phyloP scores from a whole-genome alignment of 2,329 filamentous ascomycete species.

The Claviceps sp. region DNA sequence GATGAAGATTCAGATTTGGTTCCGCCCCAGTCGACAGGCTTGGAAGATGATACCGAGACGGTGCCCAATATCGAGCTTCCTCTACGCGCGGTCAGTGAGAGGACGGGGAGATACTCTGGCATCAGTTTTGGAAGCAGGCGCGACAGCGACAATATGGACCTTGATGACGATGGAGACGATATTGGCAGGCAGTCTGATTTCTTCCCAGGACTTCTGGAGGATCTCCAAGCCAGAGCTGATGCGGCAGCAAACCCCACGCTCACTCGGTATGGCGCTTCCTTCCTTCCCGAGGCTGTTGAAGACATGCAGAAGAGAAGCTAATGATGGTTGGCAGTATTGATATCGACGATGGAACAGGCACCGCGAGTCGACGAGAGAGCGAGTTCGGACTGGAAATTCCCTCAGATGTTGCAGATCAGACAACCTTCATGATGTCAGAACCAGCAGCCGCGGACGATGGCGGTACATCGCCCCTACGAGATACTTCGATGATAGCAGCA shows the following conservation, averaged over 20 bases:
- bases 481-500: not conserved
- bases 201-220: constrained; percentile 34
- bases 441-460: constrained; percentile 16
- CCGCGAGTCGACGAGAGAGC: constrained; percentile 29
- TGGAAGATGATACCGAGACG: constrained; percentile 48
- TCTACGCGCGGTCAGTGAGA: constrained; percentile 35
- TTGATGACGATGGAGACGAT: constrained; percentile 25
- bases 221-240: constrained; percentile 25
- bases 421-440: constrained; percentile 34
- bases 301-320: not conserved
- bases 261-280: constrained; percentile 24
- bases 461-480: constrained; percentile 12
- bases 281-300: no score
- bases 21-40: constrained; percentile 38
- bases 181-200: constrained; percentile 36
- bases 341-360: constrained; percentile 26
- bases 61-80: constrained; percentile 47
- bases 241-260: constrained; percentile 26
- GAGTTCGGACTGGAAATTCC: constrained; percentile 39
- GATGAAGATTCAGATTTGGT: constrained; percentile 35
- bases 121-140: constrained; percentile 40
- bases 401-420: constrained; percentile 33
- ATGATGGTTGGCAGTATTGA: constrained; percentile 19
- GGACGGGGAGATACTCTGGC: constrained; percentile 32
- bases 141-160: constrained; percentile 38